A percentile compares a stretch with the other conserved stretches of the same genome.
Evolutionary conservation across 371 early-diverging fungal species (phyloP).

Genomic region (Mucor irregularis): DNA sequence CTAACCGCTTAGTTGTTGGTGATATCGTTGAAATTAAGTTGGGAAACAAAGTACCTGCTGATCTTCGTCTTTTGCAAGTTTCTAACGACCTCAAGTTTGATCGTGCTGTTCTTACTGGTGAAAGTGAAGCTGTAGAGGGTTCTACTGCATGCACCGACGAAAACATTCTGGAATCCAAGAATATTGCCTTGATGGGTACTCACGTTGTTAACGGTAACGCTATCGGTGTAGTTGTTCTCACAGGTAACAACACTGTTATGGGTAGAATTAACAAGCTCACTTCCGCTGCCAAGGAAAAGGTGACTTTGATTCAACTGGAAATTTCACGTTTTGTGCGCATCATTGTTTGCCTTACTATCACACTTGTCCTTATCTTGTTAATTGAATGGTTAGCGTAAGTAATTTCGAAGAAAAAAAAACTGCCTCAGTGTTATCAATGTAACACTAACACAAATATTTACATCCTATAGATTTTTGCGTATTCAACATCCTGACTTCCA

Average conservation of each 20-base stretch:
- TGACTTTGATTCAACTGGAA: slow-evolving; percentile 65
- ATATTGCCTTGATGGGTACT: slow-evolving; percentile 69
- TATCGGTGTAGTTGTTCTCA: slow-evolving; percentile 58
- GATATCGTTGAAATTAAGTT: slow-evolving; percentile 61
- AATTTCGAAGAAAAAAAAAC: no score
- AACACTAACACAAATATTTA: not conserved
- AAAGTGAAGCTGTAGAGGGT: slow-evolving; percentile 56
- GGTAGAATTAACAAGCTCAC: slow-evolving; percentile 67
- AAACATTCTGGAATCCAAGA: slow-evolving; percentile 58
- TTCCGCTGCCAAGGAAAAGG: slow-evolving; percentile 31
- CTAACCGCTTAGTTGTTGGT: slow-evolving; percentile 39
- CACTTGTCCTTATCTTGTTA: slow-evolving; percentile 29
- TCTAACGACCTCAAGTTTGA: slow-evolving; percentile 64
- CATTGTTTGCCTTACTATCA: slow-evolving; percentile 58
- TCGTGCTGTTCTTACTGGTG: slow-evolving; percentile 67
- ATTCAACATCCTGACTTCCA: slow-evolving; percentile 50
- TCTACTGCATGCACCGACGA: slow-evolving; percentile 49
- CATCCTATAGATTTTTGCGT: slow-evolving; percentile 19
- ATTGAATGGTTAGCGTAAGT: slow-evolving; percentile 28
- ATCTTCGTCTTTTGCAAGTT: slow-evolving; percentile 54
- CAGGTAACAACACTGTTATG: slow-evolving; percentile 60
- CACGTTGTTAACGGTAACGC: slow-evolving; percentile 63
- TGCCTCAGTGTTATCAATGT: not conserved
- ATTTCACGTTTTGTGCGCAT: slow-evolving; percentile 65
- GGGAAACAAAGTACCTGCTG: slow-evolving; percentile 73